phyloP scores from a whole-genome alignment of 345 rosid species.

The Boechera stricta region DNA sequence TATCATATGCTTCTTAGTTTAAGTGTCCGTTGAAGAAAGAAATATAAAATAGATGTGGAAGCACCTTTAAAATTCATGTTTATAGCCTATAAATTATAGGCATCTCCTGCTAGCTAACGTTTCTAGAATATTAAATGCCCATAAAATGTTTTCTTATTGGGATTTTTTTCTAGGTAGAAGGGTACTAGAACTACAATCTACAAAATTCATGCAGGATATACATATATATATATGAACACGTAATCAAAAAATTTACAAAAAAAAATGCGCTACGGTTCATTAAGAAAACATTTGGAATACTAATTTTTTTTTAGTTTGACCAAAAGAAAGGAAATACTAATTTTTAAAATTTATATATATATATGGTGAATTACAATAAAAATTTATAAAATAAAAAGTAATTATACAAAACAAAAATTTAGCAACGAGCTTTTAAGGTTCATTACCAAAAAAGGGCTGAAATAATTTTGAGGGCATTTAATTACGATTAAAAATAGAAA shows the following conservation, averaged over 20 bases:
- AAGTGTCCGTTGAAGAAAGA: not conserved
- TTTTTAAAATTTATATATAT: not conserved
- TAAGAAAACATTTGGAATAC: not conserved
- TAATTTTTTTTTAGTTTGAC: not conserved
- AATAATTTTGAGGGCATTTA: not conserved
- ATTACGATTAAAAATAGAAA: not conserved
- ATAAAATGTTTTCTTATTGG: not conserved
- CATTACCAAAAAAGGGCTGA: not conserved
- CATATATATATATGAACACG: not conserved
- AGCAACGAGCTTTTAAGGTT: not conserved
- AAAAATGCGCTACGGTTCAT: not conserved
- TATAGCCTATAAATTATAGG: not conserved
- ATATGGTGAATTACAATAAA: not conserved
- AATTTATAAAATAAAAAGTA: not conserved
- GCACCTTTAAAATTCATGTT: not conserved
- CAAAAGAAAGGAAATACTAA: too few relatives aligned
- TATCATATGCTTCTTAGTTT: slow-evolving; percentile 4
- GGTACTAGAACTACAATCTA: not conserved
- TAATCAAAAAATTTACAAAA: not conserved
- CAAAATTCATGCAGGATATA: not conserved
- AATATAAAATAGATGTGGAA: not conserved
- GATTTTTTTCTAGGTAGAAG: not conserved
- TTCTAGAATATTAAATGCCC: too few relatives aligned
- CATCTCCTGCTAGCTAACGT: not conserved
- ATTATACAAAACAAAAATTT: not conserved